Evolutionary conservation across 257 asterid species (phyloP).

Genomic region (Oldenlandia corymbosa): DNA sequence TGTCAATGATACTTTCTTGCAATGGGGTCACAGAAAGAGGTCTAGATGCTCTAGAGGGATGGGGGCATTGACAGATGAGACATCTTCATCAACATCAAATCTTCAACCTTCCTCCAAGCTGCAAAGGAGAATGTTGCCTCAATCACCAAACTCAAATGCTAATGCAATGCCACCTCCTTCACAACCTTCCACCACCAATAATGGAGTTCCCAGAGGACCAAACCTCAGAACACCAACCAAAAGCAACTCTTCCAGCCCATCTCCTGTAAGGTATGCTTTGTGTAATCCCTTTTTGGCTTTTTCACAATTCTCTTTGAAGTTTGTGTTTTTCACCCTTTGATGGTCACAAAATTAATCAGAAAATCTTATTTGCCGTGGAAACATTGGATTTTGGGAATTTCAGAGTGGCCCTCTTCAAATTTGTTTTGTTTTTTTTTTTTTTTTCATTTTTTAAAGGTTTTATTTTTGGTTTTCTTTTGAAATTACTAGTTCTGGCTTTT

Average conservation of each 20-base stretch:
- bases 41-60: conserved; percentile 58
- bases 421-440: not conserved
- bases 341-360: not conserved
- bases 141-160: conserved; percentile 8
- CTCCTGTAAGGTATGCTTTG: conserved; percentile 21
- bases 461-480: not conserved
- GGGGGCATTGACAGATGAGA: conserved; percentile 32
- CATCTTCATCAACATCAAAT: conserved; percentile 24
- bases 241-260: conserved; percentile 15
- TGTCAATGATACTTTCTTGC: conserved; percentile 28
- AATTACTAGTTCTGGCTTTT: not conserved
- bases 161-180: conserved; percentile 25
- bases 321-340: not conserved
- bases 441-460: not conserved
- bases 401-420: no score
- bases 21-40: conserved; percentile 89
- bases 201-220: conserved; percentile 17
- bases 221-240: conserved; percentile 11
- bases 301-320: conserved; percentile 4
- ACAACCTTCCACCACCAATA: conserved; percentile 14
- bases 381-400: not conserved
- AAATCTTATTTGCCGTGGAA: conserved; percentile 3
- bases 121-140: conserved; percentile 22
- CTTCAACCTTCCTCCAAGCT: conserved; percentile 21
- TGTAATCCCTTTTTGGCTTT: not conserved